phyloP scores from a whole-genome alignment of 2,329 filamentous ascomycete species.

The Diaporthe caulivora region DNA sequence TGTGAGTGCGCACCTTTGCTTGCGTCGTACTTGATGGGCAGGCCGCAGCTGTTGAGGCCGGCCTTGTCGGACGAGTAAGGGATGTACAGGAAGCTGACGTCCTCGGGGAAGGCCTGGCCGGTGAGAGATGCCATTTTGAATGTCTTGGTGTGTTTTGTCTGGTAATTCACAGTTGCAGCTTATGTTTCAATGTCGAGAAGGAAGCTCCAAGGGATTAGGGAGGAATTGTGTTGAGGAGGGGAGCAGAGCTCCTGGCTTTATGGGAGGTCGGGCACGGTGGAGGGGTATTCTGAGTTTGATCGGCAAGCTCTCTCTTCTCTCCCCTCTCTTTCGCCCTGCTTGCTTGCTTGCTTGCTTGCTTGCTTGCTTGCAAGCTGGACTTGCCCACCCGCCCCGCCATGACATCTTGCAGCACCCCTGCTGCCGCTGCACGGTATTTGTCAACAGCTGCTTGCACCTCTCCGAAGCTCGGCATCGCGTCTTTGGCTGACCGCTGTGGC shows the following conservation, averaged over 20 bases:
- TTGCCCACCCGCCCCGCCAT: constrained; percentile 29
- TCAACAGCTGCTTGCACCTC: constrained; percentile 18
- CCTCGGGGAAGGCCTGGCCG: constrained; percentile 86
- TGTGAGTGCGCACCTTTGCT: constrained; percentile 68
- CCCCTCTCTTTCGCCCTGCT: neutral
- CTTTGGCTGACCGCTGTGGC: neutral
- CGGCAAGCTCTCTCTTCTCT: constrained; percentile 16
- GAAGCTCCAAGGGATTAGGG: neutral
- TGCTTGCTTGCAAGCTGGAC: neutral
- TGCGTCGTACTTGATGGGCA: constrained; percentile 83
- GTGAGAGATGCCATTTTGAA: constrained; percentile 49
- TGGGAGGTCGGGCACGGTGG: constrained; percentile 6
- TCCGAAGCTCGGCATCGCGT: constrained; percentile 20
- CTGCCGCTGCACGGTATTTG: constrained; percentile 31
- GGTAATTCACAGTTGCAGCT: neutral
- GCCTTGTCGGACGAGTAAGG: constrained; percentile 78
- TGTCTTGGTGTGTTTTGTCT: constrained; percentile 54
- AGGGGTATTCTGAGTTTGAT: constrained; percentile 36
- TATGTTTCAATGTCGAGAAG: constrained; percentile 39
- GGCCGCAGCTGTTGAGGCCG: constrained; percentile 80
- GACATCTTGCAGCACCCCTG: constrained; percentile 24
- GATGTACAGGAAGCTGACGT: constrained; percentile 86
- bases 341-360: neutral
- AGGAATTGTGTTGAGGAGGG: neutral
- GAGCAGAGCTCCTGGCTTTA: constrained; percentile 23